phyloP scores from a whole-genome alignment of 176 grass and related monocot species.

The Saccharum spontaneum region DNA sequence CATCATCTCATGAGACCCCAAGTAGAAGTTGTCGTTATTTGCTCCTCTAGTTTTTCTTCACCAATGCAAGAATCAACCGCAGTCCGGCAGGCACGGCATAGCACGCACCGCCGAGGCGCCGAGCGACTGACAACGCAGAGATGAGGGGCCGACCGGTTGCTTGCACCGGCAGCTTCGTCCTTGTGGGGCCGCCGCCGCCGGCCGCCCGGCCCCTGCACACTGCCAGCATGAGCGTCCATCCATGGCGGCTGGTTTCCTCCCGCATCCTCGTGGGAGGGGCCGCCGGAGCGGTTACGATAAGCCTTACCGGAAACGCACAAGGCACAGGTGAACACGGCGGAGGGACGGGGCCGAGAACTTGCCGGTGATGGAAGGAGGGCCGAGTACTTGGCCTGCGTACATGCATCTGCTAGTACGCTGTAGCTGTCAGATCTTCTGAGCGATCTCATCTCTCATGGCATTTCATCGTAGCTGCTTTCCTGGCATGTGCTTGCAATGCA shows the following conservation, averaged over 20 bases:
- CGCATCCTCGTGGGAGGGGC: too few species aligned
- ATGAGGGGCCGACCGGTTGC: neutral
- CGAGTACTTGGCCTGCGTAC: neutral
- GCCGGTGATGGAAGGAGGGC: neutral
- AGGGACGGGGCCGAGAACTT: neutral
- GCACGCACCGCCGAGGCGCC: too few species aligned
- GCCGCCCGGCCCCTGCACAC: neutral
- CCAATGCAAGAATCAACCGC: neutral
- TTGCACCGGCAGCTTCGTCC: conserved; percentile 29
- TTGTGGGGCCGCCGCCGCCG: neutral
- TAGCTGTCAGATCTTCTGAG: too few species aligned
- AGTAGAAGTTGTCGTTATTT: neutral
- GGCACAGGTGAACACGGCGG: conserved; percentile 18
- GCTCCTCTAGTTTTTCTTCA: neutral
- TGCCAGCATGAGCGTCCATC: conserved; percentile 28
- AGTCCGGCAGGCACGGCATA: too few species aligned
- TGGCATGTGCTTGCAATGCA: neutral
- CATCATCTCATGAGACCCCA: neutral
- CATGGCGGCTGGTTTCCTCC: conserved; percentile 15
- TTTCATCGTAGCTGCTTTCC: neutral
- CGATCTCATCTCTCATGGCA: too few species aligned
- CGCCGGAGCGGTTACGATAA: conserved; percentile 20
- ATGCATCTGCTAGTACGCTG: neutral
- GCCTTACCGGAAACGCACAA: conserved; percentile 32
- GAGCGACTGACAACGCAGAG: neutral